phyloP scores from a whole-genome alignment of 768 basidiomycete species.

The Suillus variegatus region DNA sequence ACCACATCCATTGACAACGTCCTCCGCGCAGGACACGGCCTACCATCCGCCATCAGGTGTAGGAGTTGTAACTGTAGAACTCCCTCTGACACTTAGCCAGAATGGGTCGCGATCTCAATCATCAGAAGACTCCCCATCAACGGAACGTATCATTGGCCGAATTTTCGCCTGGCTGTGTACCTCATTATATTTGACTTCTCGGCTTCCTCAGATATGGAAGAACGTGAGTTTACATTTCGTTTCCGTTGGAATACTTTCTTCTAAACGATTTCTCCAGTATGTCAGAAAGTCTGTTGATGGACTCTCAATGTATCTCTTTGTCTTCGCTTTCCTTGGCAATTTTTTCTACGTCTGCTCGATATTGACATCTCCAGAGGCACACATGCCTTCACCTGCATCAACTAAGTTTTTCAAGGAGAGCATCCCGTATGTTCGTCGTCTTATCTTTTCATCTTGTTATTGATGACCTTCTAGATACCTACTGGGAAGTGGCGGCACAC shows the following conservation, averaged over 20 bases:
- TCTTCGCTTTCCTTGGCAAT: slow-evolving; percentile 94
- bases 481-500: slow-evolving; percentile 89
- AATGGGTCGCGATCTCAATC: slow-evolving; percentile 14
- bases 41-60: slow-evolving; percentile 9
- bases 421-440: slow-evolving; percentile 65
- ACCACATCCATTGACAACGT: slow-evolving; percentile 10
- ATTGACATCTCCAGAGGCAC: slow-evolving; percentile 69
- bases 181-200: slow-evolving; percentile 87
- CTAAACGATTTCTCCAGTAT: slow-evolving; percentile 48
- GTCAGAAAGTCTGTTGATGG: slow-evolving; percentile 93
- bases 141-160: slow-evolving; percentile 78
- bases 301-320: slow-evolving; percentile 89
- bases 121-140: slow-evolving; percentile 26
- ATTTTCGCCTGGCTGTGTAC: slow-evolving; percentile 96
- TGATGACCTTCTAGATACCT: slow-evolving; percentile 60
- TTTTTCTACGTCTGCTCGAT: slow-evolving; percentile 91
- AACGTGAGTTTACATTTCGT: slow-evolving; percentile 63
- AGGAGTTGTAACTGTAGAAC: slow-evolving; percentile 18
- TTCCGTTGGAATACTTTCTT: slow-evolving; percentile 5
- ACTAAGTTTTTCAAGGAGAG: slow-evolving; percentile 74
- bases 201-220: slow-evolving; percentile 98
- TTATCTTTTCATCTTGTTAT: slow-evolving; percentile 1
- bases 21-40: slow-evolving; percentile 16
- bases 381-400: slow-evolving; percentile 58
- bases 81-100: slow-evolving; percentile 16